Percentiles rank a stretch among this genome's conserved stretches.
These are phyloP conservation scores for Eucalyptus cloeziana DNA, from an alignment of 345 rosid genomes.

Conservation along the genomic window DNA sequence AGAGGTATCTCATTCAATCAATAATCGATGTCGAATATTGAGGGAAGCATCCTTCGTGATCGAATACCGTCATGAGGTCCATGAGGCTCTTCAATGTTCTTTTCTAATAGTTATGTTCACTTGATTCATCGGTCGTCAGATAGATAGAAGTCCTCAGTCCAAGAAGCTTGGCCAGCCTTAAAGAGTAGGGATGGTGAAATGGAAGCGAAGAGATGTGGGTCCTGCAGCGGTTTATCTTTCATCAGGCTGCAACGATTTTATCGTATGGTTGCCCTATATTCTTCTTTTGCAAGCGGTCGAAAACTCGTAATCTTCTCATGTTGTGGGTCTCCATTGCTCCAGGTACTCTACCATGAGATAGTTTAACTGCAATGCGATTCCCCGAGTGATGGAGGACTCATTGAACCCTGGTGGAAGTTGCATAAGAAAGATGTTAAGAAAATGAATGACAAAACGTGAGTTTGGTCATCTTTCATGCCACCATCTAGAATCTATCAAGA, in stretches of 20 bases:
- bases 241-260: background rate
- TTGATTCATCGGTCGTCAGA: background rate
- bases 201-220: background rate
- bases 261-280: background rate
- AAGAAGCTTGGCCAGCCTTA: background rate
- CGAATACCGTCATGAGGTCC: background rate
- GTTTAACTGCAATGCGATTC: background rate
- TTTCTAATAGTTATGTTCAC: background rate
- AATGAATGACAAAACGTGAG: background rate
- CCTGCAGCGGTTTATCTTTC: background rate
- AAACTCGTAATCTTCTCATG: background rate
- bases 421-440: background rate
- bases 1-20: background rate
- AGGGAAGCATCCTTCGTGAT: background rate
- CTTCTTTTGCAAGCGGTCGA: background rate
- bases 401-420: background rate
- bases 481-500: background rate
- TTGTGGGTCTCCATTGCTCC: background rate
- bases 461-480: background rate
- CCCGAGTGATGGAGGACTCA: background rate
- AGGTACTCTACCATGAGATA: background rate
- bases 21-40: background rate
- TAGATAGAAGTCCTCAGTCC: background rate
- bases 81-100: background rate
- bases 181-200: background rate